Base-by-base conservation (phyloP, 1,284 basidiomycete genomes). In the Phellopilus nigrolimitatus region DNA sequence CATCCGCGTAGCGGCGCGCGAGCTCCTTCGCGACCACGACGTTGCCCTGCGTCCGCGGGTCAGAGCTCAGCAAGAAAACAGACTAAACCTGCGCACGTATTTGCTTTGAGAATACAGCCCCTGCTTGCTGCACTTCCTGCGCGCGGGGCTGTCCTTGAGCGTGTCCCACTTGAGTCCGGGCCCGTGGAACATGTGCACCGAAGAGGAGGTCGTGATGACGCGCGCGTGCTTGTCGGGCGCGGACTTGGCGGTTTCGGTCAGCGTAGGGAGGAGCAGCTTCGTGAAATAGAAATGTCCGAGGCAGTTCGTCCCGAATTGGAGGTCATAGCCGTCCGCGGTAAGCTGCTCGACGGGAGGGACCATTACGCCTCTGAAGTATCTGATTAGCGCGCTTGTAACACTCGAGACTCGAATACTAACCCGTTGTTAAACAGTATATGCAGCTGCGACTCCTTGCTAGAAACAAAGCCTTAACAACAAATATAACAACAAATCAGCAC, bases 291-390 rank as follows among this genome's bases (percentile, higher is more conserved):
- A 76, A 63, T 73, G 76, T 0, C 74, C 74, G 21, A 82, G 61
- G 28, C 73, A 70, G 60, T 84, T 84, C 7, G 78, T 80, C 1
- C 80, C 82, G 50, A 80, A 81, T 57, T 81, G 79, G 3, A 81
- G 60, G 39, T 84, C 78, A 59, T 78, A 80, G 2, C 77, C 78
- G 51, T 85, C 73, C 17, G 65, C 63, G 1, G 80, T 82, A 33
- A 72, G 54, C 49, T 64, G 53, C 4, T 74, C 70, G 5, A 70
- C 55, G 0, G 77, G 74, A 3, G 70, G 66, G 0, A 63, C 59
- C 78, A 84, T 80, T 7, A 87, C 71, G 4, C 82, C 83, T 1
- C 79, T 82, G n/a, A n/a, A 10, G 12, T 25, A 33, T 10, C 8
- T n/a, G 21, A 50, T 34, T 15, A 28, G 12, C 19, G 22, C n/a